Conservation (phyloP, 202 grass and related monocot genomes). For the Tripidium arundinaceum region DNA sequence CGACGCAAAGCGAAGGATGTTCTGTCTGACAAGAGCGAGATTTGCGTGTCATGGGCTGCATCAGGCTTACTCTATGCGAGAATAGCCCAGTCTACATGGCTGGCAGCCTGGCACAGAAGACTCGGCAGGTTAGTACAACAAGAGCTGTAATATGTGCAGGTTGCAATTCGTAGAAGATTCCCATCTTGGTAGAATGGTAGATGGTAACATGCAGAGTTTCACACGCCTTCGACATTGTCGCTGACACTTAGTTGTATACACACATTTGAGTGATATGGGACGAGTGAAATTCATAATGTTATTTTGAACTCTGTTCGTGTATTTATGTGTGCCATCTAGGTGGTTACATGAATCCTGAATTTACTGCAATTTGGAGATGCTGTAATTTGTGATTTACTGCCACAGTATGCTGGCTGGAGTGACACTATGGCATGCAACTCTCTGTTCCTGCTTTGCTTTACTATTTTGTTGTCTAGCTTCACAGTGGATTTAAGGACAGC, state of each 20-base stretch:
- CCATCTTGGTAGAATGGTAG: neutral
- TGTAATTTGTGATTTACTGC: slow-evolving; percentile 23
- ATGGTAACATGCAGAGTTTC: neutral
- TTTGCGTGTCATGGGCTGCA: slow-evolving; percentile 9
- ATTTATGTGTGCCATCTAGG: neutral
- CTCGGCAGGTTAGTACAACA: neutral
- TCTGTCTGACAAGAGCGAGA: slow-evolving; percentile 15
- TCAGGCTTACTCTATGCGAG: neutral
- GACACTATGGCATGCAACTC: slow-evolving; percentile 19
- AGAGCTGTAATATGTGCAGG: neutral
- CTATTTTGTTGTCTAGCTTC: slow-evolving; percentile 27
- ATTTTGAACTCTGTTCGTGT: neutral
- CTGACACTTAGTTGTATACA: neutral
- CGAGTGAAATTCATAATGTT: neutral
- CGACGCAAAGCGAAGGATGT: slow-evolving; percentile 21
- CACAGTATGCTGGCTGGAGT: slow-evolving; percentile 22
- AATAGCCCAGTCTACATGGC: neutral
- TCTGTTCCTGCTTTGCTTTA: slow-evolving; percentile 27
- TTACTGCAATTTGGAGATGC: neutral
- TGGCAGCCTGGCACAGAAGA: neutral
- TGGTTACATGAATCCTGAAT: neutral
- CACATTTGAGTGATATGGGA: neutral
- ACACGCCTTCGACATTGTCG: neutral
- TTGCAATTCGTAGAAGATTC: neutral
- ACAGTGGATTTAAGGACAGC: slow-evolving; percentile 40